phyloP scores from a whole-genome alignment of 441 rosid species.

The Bruguiera hainesii region DNA sequence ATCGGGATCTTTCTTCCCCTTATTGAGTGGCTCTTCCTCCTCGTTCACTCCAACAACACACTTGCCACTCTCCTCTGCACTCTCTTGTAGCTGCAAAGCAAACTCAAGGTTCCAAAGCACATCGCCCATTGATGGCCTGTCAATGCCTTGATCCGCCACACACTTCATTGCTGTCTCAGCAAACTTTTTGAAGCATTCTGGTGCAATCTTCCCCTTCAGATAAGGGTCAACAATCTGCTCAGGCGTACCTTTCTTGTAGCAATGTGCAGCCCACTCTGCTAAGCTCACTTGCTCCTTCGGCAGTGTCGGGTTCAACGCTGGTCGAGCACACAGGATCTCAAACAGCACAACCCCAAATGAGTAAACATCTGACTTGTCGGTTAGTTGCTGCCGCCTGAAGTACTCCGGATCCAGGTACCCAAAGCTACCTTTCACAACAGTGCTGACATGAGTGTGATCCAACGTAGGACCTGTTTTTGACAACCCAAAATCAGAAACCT shows the following conservation, averaged over 20 bases:
- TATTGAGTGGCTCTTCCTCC: conserved; percentile 45
- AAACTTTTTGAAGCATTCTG: conserved; percentile 72
- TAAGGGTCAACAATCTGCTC: conserved; percentile 65
- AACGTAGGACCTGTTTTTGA: conserved; percentile 76
- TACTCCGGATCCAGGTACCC: conserved; percentile 89
- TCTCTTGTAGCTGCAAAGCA: conserved; percentile 75
- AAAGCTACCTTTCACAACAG: conserved; percentile 80
- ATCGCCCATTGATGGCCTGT: conserved; percentile 83
- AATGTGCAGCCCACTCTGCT: conserved; percentile 83
- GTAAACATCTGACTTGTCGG: conserved; percentile 79
- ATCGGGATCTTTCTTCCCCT: conserved; percentile 59
- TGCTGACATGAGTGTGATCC: conserved; percentile 81
- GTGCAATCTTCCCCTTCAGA: conserved; percentile 67
- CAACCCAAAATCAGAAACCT: conserved; percentile 85
- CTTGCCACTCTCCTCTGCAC: conserved; percentile 71
- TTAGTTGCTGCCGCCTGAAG: conserved; percentile 67
- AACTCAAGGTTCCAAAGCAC: conserved; percentile 77
- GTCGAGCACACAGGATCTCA: conserved; percentile 71
- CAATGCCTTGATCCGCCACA: conserved; percentile 63
- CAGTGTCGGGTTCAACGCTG: conserved; percentile 68
- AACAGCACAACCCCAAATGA: conserved; percentile 85
- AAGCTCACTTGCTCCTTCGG: conserved; percentile 75
- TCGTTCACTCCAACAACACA: conserved; percentile 40
- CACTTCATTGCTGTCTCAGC: conserved; percentile 81
- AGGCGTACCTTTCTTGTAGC: conserved; percentile 70